Evolutionary conservation across 805 yeast species (phyloP), one percentile per base, ranked within the genome.

Genomic region (Monosporozyma aquatica): DNA sequence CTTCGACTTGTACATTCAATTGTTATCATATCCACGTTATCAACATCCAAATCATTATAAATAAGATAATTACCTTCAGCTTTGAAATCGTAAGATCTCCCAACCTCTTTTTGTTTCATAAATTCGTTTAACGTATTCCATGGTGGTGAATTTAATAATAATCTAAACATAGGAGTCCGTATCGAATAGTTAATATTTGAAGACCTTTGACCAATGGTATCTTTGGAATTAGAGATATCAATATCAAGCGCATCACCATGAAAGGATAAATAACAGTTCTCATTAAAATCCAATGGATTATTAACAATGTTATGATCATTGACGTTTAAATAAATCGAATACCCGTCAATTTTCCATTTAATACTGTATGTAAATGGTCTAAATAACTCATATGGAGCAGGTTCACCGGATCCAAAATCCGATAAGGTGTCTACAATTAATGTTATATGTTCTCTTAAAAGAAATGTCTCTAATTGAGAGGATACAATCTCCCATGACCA

Each of bases 111-210:
- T 10, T 72, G 63, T 37, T 72, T 71, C 65, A 84, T 59, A 50
- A 90, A 90, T 38, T 82, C 80, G 42, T 78, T 75, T 21, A 78
- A 66, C 0, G 97, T 89, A 55, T 87, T 94, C 95, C 97, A 92
- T 1, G 90, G 82, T 0, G 98, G 97, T 0, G 92, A 76, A 44
- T 79, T 82, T 2, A 89, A 58, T 1, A 74, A 65, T 37, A 92
- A 53, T 38, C 79, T 73, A 49, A 87, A 75, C 38, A 63, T 64
- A 0, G 84, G 76, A 0, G 95, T 80, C 3, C 49, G 48, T 2
- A 82, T 48, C 1, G 62, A 59, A 51, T 70, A 85, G 13, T 69
- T 64, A 13, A 82, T 66, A 0, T 73, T 70, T 1, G 76, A 74
- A 3, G 72, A 70, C 40, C 72, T 74, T 28, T 73, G 63, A 29